Evolutionary conservation across 169 alveolate species (phyloP).

Genomic region (Eimeria tenella): DNA sequence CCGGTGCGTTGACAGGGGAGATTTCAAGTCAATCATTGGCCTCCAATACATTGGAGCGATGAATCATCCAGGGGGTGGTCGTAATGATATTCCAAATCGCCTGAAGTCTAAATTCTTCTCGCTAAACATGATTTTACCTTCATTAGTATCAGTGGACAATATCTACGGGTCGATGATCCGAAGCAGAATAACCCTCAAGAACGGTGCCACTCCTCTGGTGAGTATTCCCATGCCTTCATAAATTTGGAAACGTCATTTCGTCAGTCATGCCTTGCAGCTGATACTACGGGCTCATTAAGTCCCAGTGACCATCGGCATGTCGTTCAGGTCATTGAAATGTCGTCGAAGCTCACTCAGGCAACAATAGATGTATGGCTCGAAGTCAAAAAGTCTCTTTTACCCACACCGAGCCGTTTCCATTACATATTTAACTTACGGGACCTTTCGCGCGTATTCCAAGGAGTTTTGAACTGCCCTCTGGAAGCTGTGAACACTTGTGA

Average conservation of each 20-base stretch:
- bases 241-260: too few species aligned
- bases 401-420: slow-evolving; percentile 95
- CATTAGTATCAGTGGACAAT: slow-evolving; percentile 95
- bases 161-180: slow-evolving; percentile 96
- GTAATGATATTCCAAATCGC: slow-evolving; percentile 98
- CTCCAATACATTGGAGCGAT: slow-evolving; percentile 96
- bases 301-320: slow-evolving; percentile 52
- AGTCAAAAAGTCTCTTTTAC: slow-evolving; percentile 85
- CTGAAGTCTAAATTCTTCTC: slow-evolving; percentile 95
- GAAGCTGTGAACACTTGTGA: slow-evolving; percentile 84
- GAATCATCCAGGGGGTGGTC: slow-evolving; percentile 98
- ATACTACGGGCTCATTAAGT: slow-evolving; percentile 35
- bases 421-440: slow-evolving; percentile 97
- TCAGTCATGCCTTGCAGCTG: too few species aligned
- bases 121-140: slow-evolving; percentile 97
- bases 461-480: slow-evolving; percentile 87
- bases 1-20: slow-evolving; percentile 87
- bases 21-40: slow-evolving; percentile 92
- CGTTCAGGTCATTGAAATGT: slow-evolving; percentile 88
- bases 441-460: slow-evolving; percentile 97
- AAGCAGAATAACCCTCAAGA: slow-evolving; percentile 93
- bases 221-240: background rate
- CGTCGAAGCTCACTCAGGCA: slow-evolving; percentile 90
- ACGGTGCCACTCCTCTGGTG: slow-evolving; percentile 76
- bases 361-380: slow-evolving; percentile 94